Evolutionary conservation across 306 rosid genomes (phyloP).

Genomic region (Vicia sativa): DNA sequence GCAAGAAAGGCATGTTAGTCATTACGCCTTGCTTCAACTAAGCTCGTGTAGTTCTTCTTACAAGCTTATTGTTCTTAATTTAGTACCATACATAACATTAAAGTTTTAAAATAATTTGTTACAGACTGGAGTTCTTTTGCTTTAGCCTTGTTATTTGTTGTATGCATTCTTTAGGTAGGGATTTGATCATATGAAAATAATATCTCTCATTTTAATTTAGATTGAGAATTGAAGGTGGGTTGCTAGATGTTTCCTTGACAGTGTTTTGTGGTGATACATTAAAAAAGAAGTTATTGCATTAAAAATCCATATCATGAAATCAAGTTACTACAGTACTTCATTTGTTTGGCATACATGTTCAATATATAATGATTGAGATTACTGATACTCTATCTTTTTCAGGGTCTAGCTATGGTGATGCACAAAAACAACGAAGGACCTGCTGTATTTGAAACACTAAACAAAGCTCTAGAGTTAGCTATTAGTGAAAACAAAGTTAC

Average conservation of each 20-base stretch:
- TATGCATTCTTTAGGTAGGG: constrained; percentile 5
- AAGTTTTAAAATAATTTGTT: too few relatives aligned
- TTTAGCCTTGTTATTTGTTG: constrained; percentile 10
- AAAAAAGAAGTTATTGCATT: neutral
- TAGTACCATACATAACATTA: neutral
- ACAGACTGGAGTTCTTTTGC: neutral
- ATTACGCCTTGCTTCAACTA: neutral
- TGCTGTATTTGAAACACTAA: constrained; percentile 73
- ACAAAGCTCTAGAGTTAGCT: constrained; percentile 69
- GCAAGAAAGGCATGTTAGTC: neutral
- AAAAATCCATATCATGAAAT: constrained; percentile 17
- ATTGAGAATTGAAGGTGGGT: constrained; percentile 7
- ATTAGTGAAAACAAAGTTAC: constrained; percentile 60
- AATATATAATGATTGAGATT: constrained; percentile 22
- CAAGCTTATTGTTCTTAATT: constrained; percentile 17
- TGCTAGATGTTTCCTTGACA: constrained; percentile 22
- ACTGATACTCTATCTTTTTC: constrained; percentile 27
- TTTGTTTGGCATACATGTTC: constrained; percentile 16
- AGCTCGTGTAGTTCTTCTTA: constrained; percentile 17
- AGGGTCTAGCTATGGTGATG: constrained; percentile 94
- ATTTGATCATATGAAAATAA: neutral
- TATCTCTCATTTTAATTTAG: neutral
- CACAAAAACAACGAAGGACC: constrained; percentile 81
- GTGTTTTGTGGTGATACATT: constrained; percentile 4
- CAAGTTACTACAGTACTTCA: neutral